Percentiles rank a stretch among this genome's conserved stretches.
Evolutionary conservation across 2,329 filamentous ascomycete genomes (phyloP).

Genomic region (Colletotrichum cordylinicola): DNA sequence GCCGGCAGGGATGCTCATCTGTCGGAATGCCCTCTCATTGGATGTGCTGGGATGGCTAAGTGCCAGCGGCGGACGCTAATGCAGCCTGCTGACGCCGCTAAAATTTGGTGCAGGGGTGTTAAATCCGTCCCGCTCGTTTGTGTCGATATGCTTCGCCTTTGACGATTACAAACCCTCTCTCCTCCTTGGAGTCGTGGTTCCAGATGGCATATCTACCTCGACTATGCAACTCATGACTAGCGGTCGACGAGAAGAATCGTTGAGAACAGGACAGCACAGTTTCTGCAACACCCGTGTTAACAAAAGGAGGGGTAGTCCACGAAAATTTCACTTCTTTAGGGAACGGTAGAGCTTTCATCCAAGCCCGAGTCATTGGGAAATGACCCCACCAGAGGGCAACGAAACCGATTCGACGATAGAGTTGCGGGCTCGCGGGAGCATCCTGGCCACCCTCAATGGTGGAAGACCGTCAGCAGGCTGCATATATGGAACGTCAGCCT

Average conservation of each 20-base stretch:
- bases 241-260: not conserved
- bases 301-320: not conserved
- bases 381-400: not conserved
- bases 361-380: not conserved
- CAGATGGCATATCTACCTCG: not conserved
- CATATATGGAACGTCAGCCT: slow-evolving; percentile 1
- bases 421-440: not conserved
- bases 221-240: not conserved
- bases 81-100: slow-evolving; percentile 16
- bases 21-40: not conserved
- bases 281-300: not conserved
- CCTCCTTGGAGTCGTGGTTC: not conserved
- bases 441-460: not conserved
- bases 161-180: not conserved
- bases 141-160: not conserved
- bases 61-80: slow-evolving; percentile 10
- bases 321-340: not conserved
- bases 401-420: not conserved
- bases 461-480: not conserved
- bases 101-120: not conserved
- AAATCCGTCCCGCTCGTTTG: not conserved
- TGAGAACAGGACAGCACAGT: not conserved
- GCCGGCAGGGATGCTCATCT: not conserved
- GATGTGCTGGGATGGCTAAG: not conserved
- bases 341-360: not conserved